These are phyloP conservation scores for Apiospora marii DNA, from an alignment of 2,329 filamentous ascomycete genomes.

Conservation along the genomic window DNA sequence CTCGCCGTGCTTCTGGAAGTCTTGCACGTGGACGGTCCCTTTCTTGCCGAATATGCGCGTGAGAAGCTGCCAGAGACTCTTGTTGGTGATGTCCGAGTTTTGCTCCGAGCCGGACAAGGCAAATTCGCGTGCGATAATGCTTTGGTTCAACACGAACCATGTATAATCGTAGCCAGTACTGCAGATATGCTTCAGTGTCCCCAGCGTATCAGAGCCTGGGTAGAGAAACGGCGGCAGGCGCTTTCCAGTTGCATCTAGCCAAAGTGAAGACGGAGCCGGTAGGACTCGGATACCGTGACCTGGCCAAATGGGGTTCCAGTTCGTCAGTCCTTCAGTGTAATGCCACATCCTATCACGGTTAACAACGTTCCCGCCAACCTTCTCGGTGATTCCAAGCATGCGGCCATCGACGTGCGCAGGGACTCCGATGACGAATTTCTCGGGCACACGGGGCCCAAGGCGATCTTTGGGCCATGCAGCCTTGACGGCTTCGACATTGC, in stretches of 20 bases:
- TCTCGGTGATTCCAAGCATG: constrained; percentile 65
- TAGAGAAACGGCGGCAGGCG: constrained; percentile 63
- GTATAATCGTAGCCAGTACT: constrained; percentile 68
- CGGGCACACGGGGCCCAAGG: constrained; percentile 62
- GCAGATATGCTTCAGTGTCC: constrained; percentile 66
- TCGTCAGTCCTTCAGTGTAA: constrained; percentile 68
- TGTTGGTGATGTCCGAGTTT: constrained; percentile 66
- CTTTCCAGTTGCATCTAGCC: constrained; percentile 68
- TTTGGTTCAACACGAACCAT: constrained; percentile 67
- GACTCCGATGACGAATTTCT: constrained; percentile 66
- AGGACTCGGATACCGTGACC: constrained; percentile 67
- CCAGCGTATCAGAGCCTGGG: constrained; percentile 65
- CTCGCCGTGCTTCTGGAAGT: constrained; percentile 64
- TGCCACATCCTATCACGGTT: constrained; percentile 73
- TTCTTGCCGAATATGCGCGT: constrained; percentile 59
- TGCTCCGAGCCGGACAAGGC: constrained; percentile 69
- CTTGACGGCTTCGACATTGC: constrained; percentile 67
- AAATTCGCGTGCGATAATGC: constrained; percentile 68
- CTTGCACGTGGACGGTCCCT: constrained; percentile 63
- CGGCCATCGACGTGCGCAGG: constrained; percentile 71
- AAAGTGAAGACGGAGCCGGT: constrained; percentile 67
- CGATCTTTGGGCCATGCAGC: constrained; percentile 64
- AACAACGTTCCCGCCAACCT: constrained; percentile 61
- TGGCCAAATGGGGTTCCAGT: constrained; percentile 71
- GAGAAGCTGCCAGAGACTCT: constrained; percentile 62